A percentile compares a stretch with the other conserved stretches of the same genome.
phyloP scores from a whole-genome alignment of 2,329 filamentous ascomycete species.

The Fonsecaea nubica region DNA sequence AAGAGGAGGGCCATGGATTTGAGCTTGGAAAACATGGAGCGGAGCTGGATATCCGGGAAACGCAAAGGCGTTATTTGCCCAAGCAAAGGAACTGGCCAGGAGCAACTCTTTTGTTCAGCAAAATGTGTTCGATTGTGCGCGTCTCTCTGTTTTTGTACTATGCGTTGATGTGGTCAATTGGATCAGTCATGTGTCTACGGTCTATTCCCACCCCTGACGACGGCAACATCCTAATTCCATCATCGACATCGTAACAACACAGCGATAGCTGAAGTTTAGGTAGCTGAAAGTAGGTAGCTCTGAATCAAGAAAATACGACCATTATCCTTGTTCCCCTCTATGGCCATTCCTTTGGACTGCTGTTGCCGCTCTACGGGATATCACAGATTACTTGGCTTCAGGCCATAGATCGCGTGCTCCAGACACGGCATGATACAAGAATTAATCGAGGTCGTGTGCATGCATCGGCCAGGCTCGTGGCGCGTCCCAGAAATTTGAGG shows the following conservation, averaged over 20 bases:
- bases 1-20: conserved; percentile 19
- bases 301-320: conserved; percentile 16
- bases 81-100: conserved; percentile 6
- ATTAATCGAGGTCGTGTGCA: not conserved
- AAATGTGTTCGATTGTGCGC: not conserved
- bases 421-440: conserved; percentile 1
- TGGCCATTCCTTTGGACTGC: not conserved
- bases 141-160: conserved; percentile 10
- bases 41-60: conserved; percentile 22
- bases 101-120: not conserved
- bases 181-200: conserved; percentile 9
- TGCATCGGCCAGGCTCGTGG: not conserved
- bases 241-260: conserved; percentile 2
- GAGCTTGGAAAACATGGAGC: conserved; percentile 11
- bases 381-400: not conserved
- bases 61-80: conserved; percentile 9
- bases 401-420: conserved; percentile 7
- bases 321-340: not conserved
- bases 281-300: conserved; percentile 24
- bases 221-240: conserved; percentile 5
- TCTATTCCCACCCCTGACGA: not conserved
- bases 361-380: not conserved
- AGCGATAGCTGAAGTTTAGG: conserved; percentile 11
- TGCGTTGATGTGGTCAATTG: conserved; percentile 11
- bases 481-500: conserved; percentile 12